Evolutionary conservation across 2,329 filamentous ascomycete species (phyloP), one percentile per base, ranked within the genome.

Genomic region (Aspergillus costaricaensis): DNA sequence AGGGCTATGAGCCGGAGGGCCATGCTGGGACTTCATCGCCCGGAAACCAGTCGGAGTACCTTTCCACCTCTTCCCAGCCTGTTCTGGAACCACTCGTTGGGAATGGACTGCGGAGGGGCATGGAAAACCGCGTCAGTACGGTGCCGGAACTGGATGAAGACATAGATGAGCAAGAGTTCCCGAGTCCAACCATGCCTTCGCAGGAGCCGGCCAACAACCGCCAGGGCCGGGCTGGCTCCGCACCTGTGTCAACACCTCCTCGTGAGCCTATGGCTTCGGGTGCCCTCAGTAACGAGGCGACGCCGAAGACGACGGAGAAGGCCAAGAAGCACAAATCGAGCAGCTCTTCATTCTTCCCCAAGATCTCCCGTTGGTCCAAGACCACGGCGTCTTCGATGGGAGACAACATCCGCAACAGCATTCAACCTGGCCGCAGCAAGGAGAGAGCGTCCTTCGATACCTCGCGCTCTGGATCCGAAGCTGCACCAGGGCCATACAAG

Each of bases 341-440:
- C 72, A 87, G 88, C 60, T 95, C 92, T 0, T 91, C 91, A 0
- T 82, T 88, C 82, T 90, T 96, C 63, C 92, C 93, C 23, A 97
- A 96, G 80, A 93, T 96, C 64, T 98, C 95, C 5, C 87, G 95
- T 47, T 99, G 95, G 95, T 98, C 94, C 0, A 95, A 96, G 79
- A 98, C 94, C 2, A 99, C 95, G 0, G 86, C 93, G 4, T 96
- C 92, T 0, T 96, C 92, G 62, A 87, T 92, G 47, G 88, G 91
- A 48, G 89, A 90, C 67, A 90, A 89, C 43, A 90, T 93, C 74
- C 86, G 89, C 43, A 86, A 85, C 69, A 91, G 87, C 68, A 75
- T 76, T 49, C 79, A 80, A 57, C 71, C 74, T 27, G 82, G 81
- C 48, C 82, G 82, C 51, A 78, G 82, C 51, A 78, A 88, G 80